Base-by-base conservation (phyloP, 2,329 filamentous ascomycete genomes). In the Leptographium radiaticola region DNA sequence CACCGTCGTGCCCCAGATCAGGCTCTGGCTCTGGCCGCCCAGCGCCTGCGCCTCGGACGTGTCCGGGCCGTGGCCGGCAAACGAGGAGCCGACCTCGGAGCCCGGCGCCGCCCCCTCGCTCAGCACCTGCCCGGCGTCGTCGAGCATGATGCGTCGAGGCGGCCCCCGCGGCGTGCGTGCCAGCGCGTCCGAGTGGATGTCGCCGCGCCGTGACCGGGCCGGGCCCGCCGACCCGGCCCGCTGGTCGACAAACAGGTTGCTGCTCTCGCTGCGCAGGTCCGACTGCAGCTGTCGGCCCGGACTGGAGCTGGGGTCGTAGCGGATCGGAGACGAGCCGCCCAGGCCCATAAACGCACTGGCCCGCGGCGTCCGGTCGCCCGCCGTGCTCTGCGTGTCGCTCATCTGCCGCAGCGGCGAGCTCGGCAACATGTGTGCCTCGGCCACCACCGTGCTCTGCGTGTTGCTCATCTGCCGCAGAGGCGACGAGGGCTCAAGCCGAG, bases 1-100 rank as follows among this genome's bases (percentile, higher is more conserved):
- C 50, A 98, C 87, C 42, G 95, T 97, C 45, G 93, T 98, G 67
- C 93, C 93, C 93, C 93, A 98, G 59, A 98, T 91, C 55, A 94
- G 81, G 60, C 86, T 83, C 54, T 85, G 84, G 42, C 87, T 87
- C 55, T 81, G 81, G 2, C 90, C 93, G 42, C 89, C 91, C 43
- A 96, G 79, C 1, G 77, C 80, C 64, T 96, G 87, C 1, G 93
- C 93, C 67, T 98, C 93, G 2, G 91, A 96, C 8, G 90, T 96
- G 58, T 85, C 86, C 1, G 89, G 89, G 60, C 30, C 15, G 12
- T 47, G 47, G 46, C 95, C 81, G 39, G 74, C 72, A 61, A 81
- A 83, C 0, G n/a, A n/a, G n/a, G 80, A 80, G 25, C 76, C 72
- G 0, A 78, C 76, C 60, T 84, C 81, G 0, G 80, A 83, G 55